Evolutionary conservation across 768 basidiomycete genomes (phyloP).

Genomic region (Antrodiella citrinella): DNA sequence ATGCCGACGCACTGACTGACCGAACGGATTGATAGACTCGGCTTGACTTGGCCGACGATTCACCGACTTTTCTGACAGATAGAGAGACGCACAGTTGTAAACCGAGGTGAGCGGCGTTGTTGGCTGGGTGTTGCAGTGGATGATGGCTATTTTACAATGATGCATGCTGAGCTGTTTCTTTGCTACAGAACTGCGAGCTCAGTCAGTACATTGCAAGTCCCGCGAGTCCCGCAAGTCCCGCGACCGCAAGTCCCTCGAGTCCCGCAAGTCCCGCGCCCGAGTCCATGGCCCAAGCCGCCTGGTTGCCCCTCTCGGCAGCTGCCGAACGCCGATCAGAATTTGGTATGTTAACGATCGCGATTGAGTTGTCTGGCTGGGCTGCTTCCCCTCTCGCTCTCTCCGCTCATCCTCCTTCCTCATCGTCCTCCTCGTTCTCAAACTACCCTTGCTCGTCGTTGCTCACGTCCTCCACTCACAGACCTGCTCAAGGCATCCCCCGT

Average conservation of each 20-base stretch:
- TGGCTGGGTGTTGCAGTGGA: too few relatives aligned
- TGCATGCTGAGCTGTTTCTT: too few relatives aligned
- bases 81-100: too few relatives aligned
- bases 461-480: constrained; percentile 26
- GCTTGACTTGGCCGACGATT: too few relatives aligned
- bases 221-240: background rate
- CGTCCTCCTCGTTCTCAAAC: constrained; percentile 8
- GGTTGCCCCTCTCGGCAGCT: constrained; percentile 36
- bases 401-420: constrained; percentile 4
- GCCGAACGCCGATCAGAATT: constrained; percentile 55
- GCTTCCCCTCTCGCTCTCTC: constrained; percentile 5
- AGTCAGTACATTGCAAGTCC: too few relatives aligned
- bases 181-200: too few relatives aligned
- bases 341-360: constrained; percentile 21
- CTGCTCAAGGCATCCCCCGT: constrained; percentile 35
- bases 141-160: too few relatives aligned
- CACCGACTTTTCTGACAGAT: too few relatives aligned
- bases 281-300: constrained; percentile 31
- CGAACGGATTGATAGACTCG: too few relatives aligned
- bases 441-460: background rate
- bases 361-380: constrained; percentile 5
- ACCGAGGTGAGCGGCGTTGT: too few relatives aligned
- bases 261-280: background rate
- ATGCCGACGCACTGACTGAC: too few relatives aligned
- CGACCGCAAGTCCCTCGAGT: too few relatives aligned